Conservation (phyloP, 176 grass and related monocot genomes). For the Raddia guianensis region DNA sequence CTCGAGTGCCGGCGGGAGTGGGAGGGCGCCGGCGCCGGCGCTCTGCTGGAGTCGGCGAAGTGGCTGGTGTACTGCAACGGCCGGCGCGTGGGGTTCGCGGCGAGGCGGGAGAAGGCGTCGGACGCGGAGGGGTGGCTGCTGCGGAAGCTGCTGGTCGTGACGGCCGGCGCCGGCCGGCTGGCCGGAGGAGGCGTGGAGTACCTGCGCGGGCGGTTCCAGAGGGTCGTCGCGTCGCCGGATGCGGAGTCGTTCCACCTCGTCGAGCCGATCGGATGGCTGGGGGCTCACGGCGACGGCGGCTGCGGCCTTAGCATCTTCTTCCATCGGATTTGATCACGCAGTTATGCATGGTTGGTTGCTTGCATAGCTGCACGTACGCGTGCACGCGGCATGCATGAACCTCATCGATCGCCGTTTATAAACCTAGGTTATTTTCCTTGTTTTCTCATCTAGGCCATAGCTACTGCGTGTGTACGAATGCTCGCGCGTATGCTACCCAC, state of each 20-base stretch:
- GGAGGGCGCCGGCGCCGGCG: background rate
- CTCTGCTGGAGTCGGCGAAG: conserved; percentile 43
- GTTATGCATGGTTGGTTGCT: background rate
- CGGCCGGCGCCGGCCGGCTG: conserved; percentile 50
- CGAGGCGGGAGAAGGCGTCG: conserved; percentile 36
- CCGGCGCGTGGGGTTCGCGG: conserved; percentile 42
- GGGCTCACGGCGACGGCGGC: conserved; percentile 21
- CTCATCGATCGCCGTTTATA: background rate
- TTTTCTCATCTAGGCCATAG: background rate
- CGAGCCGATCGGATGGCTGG: conserved; percentile 43
- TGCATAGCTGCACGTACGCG: background rate
- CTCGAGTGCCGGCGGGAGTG: conserved; percentile 49
- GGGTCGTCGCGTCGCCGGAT: conserved; percentile 52
- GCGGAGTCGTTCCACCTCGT: conserved; percentile 60
- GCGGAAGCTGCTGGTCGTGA: conserved; percentile 41
- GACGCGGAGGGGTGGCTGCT: conserved; percentile 55
- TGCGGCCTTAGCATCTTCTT: conserved; percentile 65
- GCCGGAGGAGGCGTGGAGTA: conserved; percentile 49
- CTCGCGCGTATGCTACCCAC: too few species aligned
- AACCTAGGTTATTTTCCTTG: background rate
- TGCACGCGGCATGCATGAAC: background rate
- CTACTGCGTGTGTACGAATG: too few species aligned
- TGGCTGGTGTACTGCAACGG: conserved; percentile 68
- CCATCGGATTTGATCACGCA: conserved; percentile 36
- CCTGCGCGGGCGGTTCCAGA: conserved; percentile 55